A percentile compares a stretch with the other conserved stretches of the same genome.
Conservation (phyloP, 2,329 filamentous ascomycete species). For the Ophiostoma pallidulum region DNA sequence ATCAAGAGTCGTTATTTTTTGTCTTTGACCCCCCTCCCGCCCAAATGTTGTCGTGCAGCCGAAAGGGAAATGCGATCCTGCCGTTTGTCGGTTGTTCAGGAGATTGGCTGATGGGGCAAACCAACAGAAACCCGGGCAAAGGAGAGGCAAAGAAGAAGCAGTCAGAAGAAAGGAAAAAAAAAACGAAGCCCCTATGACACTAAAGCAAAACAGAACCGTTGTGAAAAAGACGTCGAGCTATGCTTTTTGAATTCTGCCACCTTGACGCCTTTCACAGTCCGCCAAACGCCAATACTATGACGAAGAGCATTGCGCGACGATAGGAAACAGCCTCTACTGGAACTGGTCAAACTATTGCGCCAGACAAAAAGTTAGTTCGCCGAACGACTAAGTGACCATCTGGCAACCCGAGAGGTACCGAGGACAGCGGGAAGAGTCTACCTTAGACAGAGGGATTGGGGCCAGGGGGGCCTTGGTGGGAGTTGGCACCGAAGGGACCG, state of each 20-base stretch:
- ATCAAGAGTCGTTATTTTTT: neutral
- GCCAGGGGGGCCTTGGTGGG: conserved; percentile 31
- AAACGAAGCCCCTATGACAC: neutral
- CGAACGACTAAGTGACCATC: no score
- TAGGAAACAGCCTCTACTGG: conserved; percentile 10
- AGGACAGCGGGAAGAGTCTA: neutral
- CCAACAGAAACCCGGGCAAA: no score
- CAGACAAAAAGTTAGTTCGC: neutral
- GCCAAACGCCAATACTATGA: conserved; percentile 20
- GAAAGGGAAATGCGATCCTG: no score
- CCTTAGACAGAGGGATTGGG: conserved; percentile 19
- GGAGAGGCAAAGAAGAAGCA: neutral
- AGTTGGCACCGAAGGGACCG: conserved; percentile 37
- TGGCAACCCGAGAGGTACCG: neutral
- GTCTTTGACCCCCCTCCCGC: no score
- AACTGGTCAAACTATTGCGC: conserved; percentile 7
- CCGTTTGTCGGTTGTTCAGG: no score
- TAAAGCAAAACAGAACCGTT: neutral
- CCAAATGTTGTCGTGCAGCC: no score
- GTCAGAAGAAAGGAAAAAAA: neutral
- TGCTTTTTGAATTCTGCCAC: conserved; percentile 1
- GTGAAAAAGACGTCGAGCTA: neutral
- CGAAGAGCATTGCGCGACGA: conserved; percentile 19
- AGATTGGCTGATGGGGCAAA: no score
- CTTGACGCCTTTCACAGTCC: conserved; percentile 12